A percentile compares a stretch with the other conserved stretches of the same genome.
These are phyloP conservation scores for Russula vinacea DNA, from an alignment of 768 basidiomycete species.

Conservation along the genomic window DNA sequence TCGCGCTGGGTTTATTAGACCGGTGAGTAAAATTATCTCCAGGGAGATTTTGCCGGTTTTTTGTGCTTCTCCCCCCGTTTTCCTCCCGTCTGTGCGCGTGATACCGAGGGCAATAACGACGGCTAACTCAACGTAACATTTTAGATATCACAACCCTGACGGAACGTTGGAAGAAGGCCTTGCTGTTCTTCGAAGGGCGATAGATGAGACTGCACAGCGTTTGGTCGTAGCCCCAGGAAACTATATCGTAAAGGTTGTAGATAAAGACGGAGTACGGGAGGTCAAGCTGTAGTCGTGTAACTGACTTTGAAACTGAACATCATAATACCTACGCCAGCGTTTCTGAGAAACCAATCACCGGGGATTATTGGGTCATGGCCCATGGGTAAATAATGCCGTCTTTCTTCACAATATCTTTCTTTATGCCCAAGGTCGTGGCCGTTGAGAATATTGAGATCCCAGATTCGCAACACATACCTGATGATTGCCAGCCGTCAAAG, in stretches of 20 bases:
- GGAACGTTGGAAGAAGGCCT: conserved; percentile 83
- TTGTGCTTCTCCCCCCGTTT: neutral
- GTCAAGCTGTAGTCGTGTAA: conserved; percentile 50
- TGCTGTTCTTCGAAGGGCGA: conserved; percentile 77
- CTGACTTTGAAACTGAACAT: neutral
- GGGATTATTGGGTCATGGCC: neutral
- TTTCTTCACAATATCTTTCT: neutral
- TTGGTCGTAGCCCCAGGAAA: conserved; percentile 73
- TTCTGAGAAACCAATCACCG: neutral
- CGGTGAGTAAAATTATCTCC: conserved; percentile 48
- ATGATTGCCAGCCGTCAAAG: too few relatives aligned
- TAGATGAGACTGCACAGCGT: conserved; percentile 83
- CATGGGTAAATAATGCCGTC: too few relatives aligned
- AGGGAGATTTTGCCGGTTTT: neutral
- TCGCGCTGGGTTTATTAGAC: conserved; percentile 88
- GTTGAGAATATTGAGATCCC: too few relatives aligned
- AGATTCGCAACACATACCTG: neutral
- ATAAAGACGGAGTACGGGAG: conserved; percentile 85
- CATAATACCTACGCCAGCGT: neutral
- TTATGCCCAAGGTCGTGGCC: neutral
- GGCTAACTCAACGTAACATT: conserved; percentile 11
- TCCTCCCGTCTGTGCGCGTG: too few relatives aligned
- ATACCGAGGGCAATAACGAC: conserved; percentile 6
- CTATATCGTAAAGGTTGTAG: conserved; percentile 89
- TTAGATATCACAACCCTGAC: conserved; percentile 87